Conservation (phyloP, 2,329 filamentous ascomycete species). For the Calonectria ilicicola region DNA sequence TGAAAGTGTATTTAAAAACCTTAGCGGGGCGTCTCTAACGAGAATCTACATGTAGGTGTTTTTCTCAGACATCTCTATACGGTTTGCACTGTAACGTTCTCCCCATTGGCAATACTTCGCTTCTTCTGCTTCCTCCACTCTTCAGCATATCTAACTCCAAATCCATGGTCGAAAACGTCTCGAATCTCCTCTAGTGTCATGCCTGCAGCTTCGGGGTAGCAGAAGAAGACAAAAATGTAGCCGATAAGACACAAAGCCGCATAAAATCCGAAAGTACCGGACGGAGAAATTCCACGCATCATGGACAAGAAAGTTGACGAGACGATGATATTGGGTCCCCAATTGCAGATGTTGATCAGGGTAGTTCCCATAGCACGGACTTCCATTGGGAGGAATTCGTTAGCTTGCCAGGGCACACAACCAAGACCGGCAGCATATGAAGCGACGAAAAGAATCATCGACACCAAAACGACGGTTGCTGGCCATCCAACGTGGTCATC, state of each 20-base stretch:
- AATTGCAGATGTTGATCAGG: conserved; percentile 56
- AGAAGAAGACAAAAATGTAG: conserved; percentile 55
- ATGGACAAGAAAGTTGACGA: conserved; percentile 32
- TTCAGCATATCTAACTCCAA: conserved; percentile 50
- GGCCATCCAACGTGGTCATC: conserved; percentile 29
- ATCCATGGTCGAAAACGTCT: conserved; percentile 59
- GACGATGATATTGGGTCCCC: conserved; percentile 52
- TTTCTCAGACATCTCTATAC: background rate
- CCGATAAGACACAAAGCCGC: conserved; percentile 25
- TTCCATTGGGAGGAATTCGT: conserved; percentile 48
- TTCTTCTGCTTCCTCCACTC: conserved; percentile 34
- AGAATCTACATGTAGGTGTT: background rate
- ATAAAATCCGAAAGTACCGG: conserved; percentile 31
- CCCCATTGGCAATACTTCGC: background rate
- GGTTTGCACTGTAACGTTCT: background rate
- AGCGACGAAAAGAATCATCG: conserved; percentile 38
- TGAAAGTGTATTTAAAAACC: background rate
- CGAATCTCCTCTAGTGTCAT: conserved; percentile 64
- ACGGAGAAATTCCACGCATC: conserved; percentile 32
- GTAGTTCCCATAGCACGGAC: conserved; percentile 59
- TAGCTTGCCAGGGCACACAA: conserved; percentile 37
- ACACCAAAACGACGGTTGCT: conserved; percentile 27
- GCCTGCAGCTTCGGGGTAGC: conserved; percentile 63
- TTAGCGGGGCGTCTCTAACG: background rate
- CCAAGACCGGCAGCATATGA: conserved; percentile 38